Evolutionary conservation across 73 alveolate genomes (phyloP).

Genomic region (Paramecium sonneborni): DNA sequence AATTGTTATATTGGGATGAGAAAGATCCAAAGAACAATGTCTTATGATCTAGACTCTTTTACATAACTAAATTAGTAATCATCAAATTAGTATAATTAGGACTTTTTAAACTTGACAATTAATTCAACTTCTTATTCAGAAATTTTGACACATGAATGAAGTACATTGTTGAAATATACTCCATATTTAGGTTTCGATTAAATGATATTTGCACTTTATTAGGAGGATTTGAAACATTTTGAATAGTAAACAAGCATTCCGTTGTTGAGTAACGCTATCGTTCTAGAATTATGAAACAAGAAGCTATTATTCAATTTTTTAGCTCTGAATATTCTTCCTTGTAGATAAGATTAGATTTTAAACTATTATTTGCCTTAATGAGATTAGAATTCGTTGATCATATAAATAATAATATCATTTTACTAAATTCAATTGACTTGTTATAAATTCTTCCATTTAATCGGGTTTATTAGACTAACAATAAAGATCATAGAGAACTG

Average conservation of each 20-base stretch:
- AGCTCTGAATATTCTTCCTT: neutral
- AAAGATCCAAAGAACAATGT: neutral
- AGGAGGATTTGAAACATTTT: neutral
- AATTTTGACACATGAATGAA: neutral
- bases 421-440: neutral
- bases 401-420: neutral
- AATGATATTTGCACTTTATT: neutral
- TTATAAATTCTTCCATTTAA: neutral
- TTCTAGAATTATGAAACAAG: neutral
- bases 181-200: neutral
- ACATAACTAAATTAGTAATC: neutral
- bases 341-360: neutral
- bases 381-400: neutral
- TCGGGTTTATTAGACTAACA: neutral
- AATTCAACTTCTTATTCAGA: constrained; percentile 14
- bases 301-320: neutral
- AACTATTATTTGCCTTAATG: neutral
- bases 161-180: neutral
- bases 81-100: neutral
- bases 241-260: neutral
- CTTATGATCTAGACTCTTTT: neutral
- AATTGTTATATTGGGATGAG: neutral
- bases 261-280: neutral
- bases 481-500: constrained; percentile 7
- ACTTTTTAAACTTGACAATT: neutral